Evolutionary conservation across 441 rosid species (phyloP).

Genomic region (Gossypium lobatum): DNA sequence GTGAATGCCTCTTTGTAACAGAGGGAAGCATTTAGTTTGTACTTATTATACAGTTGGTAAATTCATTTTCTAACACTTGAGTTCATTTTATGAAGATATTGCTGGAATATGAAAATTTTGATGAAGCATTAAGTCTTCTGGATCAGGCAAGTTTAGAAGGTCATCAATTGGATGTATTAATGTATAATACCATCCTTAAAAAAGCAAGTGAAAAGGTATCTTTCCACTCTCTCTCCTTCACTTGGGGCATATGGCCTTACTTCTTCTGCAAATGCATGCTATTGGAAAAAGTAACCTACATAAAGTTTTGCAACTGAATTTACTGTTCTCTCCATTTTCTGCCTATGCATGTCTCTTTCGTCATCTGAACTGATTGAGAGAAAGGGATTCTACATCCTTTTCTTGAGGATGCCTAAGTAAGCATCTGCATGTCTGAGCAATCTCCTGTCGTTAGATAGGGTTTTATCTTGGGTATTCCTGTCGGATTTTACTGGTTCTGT

Average conservation of each 20-base stretch:
- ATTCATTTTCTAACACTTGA: constrained; percentile 9
- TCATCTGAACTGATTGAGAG: not conserved
- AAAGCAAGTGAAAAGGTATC: constrained; percentile 51
- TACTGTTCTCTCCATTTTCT: not conserved
- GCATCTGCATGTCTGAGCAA: not conserved
- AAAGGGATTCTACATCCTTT: not conserved
- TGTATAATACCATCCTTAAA: constrained; percentile 56
- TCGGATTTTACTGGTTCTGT: not conserved
- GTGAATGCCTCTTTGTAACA: not conserved
- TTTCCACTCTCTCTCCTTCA: not conserved
- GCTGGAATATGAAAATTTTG: constrained; percentile 41
- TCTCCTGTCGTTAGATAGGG: not conserved
- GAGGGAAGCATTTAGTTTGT: constrained; percentile 1
- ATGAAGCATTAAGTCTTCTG: constrained; percentile 51
- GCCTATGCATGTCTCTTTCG: not conserved
- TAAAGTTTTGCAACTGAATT: not conserved
- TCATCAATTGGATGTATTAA: constrained; percentile 38
- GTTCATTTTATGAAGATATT: constrained; percentile 35
- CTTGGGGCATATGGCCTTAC: not conserved
- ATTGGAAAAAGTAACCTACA: not conserved
- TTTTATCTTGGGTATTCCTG: not conserved
- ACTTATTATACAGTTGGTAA: not conserved
- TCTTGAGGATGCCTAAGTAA: not conserved
- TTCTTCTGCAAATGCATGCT: not conserved
- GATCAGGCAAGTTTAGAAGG: constrained; percentile 47